Evolutionary conservation across 352 stramenopile genomes (phyloP).

Genomic region (Phytophthora ohioensis): DNA sequence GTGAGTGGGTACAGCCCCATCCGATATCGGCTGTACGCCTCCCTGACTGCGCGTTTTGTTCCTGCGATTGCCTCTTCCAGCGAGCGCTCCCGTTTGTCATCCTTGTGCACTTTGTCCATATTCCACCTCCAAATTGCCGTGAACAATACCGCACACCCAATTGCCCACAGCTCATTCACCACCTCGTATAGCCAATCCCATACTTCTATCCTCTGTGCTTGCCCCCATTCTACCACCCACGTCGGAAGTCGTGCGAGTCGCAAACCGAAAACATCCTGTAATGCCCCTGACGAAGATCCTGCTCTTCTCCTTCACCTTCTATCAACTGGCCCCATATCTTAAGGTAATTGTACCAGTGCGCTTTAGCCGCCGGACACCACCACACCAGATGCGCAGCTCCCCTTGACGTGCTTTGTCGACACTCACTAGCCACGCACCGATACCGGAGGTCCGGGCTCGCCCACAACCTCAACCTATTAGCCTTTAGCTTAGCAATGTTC

Average conservation of each 20-base stretch:
- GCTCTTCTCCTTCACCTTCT: background rate
- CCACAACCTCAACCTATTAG: conserved; percentile 7
- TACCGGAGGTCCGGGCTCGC: background rate
- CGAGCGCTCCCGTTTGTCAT: no score
- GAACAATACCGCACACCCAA: no score
- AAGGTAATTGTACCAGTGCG: background rate
- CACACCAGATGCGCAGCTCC: background rate
- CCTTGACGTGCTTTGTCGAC: background rate
- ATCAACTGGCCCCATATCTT: background rate
- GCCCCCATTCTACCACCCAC: no score
- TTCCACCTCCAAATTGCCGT: conserved; percentile 1
- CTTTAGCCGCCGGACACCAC: background rate
- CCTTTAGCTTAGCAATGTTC: background rate
- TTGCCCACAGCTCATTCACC: no score
- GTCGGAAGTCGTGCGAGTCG: no score
- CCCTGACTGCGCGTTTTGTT: background rate
- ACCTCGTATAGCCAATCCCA: no score
- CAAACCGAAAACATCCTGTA: no score
- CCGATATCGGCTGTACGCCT: background rate
- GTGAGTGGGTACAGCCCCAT: background rate
- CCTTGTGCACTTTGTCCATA: background rate
- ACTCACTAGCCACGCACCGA: background rate
- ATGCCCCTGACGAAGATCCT: background rate
- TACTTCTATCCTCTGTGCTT: no score
- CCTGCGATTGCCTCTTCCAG: no score